phyloP scores from a whole-genome alignment of 1,284 basidiomycete genomes.

The Anthracocystis setariae region DNA sequence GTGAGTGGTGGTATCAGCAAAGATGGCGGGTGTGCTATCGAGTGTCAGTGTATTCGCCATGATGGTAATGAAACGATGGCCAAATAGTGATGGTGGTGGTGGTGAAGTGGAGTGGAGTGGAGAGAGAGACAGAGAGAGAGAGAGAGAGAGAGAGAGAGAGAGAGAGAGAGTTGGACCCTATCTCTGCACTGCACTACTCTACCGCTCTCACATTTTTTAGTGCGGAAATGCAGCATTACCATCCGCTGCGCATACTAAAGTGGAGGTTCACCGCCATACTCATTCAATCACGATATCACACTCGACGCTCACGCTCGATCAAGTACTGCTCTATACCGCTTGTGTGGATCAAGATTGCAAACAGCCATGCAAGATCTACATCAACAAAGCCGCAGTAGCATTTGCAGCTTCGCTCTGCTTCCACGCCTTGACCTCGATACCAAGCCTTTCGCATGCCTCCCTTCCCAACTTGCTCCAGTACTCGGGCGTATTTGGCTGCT shows the following conservation, averaged over 20 bases:
- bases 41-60: constrained; percentile 24
- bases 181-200: too few relatives aligned
- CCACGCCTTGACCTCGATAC: constrained; percentile 40
- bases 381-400: constrained; percentile 20
- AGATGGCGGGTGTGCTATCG: neutral
- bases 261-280: too few relatives aligned
- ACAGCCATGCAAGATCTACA: neutral
- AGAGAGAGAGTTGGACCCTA: constrained; percentile 1
- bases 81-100: constrained; percentile 6
- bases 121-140: neutral
- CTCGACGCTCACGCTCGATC: too few relatives aligned
- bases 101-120: neutral
- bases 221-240: too few relatives aligned
- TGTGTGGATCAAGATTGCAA: too few relatives aligned
- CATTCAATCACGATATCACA: too few relatives aligned
- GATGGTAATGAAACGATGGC: neutral
- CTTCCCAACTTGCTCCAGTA: constrained; percentile 34
- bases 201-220: too few relatives aligned
- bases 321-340: too few relatives aligned
- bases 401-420: constrained; percentile 13
- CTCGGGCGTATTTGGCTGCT: constrained; percentile 21
- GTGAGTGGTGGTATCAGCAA: neutral
- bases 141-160: neutral
- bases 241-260: too few relatives aligned
- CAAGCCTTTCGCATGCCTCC: constrained; percentile 25